phyloP scores from a whole-genome alignment of 768 basidiomycete genomes.

The Harrya chromipes region DNA sequence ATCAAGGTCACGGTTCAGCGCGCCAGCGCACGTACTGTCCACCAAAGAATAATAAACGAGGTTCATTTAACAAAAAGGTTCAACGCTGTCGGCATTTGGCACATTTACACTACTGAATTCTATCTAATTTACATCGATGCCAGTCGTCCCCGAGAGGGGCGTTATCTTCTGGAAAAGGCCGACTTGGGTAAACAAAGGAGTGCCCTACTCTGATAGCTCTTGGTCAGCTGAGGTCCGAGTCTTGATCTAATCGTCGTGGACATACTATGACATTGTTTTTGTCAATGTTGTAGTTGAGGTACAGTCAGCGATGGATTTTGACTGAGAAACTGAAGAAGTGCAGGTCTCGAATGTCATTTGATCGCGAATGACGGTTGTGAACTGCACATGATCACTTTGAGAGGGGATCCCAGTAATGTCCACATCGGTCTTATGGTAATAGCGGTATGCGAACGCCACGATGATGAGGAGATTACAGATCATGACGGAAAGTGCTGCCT shows the following conservation, averaged over 20 bases:
- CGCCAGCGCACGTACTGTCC: too few relatives aligned
- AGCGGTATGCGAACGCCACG: conserved; percentile 11
- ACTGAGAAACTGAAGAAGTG: not conserved
- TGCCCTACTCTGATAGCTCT: not conserved
- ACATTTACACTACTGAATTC: too few relatives aligned
- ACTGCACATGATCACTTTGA: conserved; percentile 4
- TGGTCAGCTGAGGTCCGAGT: not conserved
- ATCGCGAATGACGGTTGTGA: conserved; percentile 13
- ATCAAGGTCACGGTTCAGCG: too few relatives aligned
- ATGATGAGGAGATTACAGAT: conserved; percentile 22
- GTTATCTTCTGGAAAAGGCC: too few relatives aligned
- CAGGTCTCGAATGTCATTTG: not conserved
- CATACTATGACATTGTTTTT: not conserved
- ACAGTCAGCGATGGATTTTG: not conserved
- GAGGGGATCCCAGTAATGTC: not conserved
- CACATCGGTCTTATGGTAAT: conserved; percentile 7
- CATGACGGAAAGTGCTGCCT: conserved; percentile 21
- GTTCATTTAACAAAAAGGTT: too few relatives aligned
- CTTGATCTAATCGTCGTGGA: not conserved
- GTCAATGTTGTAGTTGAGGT: not conserved
- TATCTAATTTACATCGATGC: too few relatives aligned
- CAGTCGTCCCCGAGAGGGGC: too few relatives aligned
- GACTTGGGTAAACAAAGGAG: not conserved
- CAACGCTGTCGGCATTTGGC: too few relatives aligned
- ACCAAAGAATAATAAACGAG: too few relatives aligned